phyloP scores from a whole-genome alignment of 78 protist species.

The Dictyostelium capitatum region DNA sequence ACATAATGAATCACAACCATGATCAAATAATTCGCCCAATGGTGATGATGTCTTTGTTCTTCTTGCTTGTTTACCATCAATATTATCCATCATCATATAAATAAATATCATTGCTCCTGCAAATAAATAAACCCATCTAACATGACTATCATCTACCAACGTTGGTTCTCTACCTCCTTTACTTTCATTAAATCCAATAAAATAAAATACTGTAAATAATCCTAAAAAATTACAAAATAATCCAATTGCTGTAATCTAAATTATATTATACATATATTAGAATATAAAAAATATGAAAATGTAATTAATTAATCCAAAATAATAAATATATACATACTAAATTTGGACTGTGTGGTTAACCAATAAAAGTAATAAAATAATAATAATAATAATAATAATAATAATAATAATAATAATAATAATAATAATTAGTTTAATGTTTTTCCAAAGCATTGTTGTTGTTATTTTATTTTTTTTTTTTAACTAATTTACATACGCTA shows the following conservation, averaged over 20 bases:
- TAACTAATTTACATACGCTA: neutral
- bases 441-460: neutral
- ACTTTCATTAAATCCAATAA: slow-evolving; percentile 16
- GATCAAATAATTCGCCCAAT: slow-evolving; percentile 76
- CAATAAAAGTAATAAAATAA: neutral
- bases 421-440: too few relatives aligned
- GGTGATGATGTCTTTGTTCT: slow-evolving; percentile 81
- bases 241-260: slow-evolving; percentile 70
- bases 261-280: neutral
- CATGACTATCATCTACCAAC: neutral
- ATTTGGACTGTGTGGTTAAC: slow-evolving; percentile 35
- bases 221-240: slow-evolving; percentile 65
- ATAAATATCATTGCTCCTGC: slow-evolving; percentile 39
- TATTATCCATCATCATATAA: slow-evolving; percentile 83
- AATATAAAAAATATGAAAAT: too few relatives aligned
- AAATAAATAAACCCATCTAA: slow-evolving; percentile 57
- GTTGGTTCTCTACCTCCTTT: slow-evolving; percentile 9
- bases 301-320: too few relatives aligned
- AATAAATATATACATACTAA: slow-evolving; percentile 17
- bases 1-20: slow-evolving; percentile 72
- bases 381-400: neutral
- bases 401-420: neutral
- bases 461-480: neutral
- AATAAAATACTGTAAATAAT: slow-evolving; percentile 10
- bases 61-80: slow-evolving; percentile 85